phyloP scores from a whole-genome alignment of 306 rosid species.

The Cicer yamashitae region DNA sequence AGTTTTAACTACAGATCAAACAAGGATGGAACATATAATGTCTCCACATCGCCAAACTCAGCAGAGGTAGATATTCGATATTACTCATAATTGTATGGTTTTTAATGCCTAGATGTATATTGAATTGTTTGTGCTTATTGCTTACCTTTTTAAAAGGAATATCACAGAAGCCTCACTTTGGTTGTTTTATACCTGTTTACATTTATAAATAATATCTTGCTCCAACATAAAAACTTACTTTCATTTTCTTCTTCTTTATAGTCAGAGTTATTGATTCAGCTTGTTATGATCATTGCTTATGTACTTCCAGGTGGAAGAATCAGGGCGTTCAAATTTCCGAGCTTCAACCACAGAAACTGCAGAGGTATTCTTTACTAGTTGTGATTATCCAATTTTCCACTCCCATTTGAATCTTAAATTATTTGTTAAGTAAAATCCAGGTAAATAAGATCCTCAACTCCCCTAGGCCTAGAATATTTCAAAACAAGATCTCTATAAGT shows the following conservation, averaged over 20 bases:
- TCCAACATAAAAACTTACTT: conserved; percentile 8
- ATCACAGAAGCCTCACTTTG: conserved; percentile 11
- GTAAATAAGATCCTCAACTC: conserved; percentile 17
- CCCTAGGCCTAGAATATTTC: conserved; percentile 20
- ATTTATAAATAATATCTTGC: conserved; percentile 9
- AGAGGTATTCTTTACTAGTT: conserved; percentile 55
- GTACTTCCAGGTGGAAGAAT: conserved; percentile 67
- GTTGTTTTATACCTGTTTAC: conserved; percentile 31
- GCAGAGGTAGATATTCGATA: conserved; percentile 63
- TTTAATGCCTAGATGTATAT: conserved; percentile 30
- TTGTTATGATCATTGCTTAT: conserved; percentile 29
- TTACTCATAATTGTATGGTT: conserved; percentile 32
- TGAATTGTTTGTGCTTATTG: conserved; percentile 20
- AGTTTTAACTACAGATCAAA: conserved; percentile 74
- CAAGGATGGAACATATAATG: conserved; percentile 59
- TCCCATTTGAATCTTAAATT: conserved; percentile 26
- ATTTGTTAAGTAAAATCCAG: conserved; percentile 10
- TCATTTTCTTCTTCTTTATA: not conserved
- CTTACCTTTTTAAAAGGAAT: not conserved
- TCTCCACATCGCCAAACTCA: conserved; percentile 63
- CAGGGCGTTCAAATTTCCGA: conserved; percentile 49
- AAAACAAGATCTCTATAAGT: conserved; percentile 11
- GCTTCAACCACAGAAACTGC: conserved; percentile 56
- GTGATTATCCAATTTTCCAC: conserved; percentile 40
- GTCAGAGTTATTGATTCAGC: conserved; percentile 24